Conservation (phyloP, 148 eudicot genomes). For the Diospyros kaki region DNA sequence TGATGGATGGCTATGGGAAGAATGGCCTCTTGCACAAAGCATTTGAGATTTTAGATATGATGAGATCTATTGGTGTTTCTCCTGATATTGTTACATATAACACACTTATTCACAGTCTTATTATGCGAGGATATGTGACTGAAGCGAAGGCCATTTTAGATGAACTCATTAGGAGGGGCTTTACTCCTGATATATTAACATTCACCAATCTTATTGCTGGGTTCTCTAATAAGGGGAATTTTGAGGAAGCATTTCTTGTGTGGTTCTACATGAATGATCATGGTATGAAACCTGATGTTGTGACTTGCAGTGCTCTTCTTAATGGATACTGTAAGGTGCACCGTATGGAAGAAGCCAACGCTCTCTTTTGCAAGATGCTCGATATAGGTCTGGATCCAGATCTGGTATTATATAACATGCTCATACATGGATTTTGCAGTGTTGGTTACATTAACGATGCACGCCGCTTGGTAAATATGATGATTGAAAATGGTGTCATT, state of each 20-base stretch:
- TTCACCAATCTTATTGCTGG: slow-evolving; percentile 37
- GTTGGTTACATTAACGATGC: slow-evolving; percentile 38
- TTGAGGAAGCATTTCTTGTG: slow-evolving; percentile 37
- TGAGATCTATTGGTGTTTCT: slow-evolving; percentile 30
- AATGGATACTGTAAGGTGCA: slow-evolving; percentile 40
- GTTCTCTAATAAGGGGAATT: slow-evolving; percentile 30
- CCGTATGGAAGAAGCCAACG: slow-evolving; percentile 45
- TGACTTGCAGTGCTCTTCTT: slow-evolving; percentile 49
- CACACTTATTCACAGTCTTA: slow-evolving; percentile 37
- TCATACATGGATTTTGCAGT: slow-evolving; percentile 47
- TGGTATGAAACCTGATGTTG: slow-evolving; percentile 40
- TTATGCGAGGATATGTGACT: slow-evolving; percentile 31
- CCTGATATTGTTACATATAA: slow-evolving; percentile 49
- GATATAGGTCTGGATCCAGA: slow-evolving; percentile 39
- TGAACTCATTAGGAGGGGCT: slow-evolving; percentile 38
- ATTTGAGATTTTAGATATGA: slow-evolving; percentile 33
- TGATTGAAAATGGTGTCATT: slow-evolving; percentile 23
- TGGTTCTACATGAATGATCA: slow-evolving; percentile 37
- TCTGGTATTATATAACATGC: slow-evolving; percentile 42
- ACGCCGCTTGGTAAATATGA: slow-evolving; percentile 27
- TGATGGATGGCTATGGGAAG: slow-evolving; percentile 42
- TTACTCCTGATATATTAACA: slow-evolving; percentile 42
- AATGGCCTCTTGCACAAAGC: slow-evolving; percentile 35
- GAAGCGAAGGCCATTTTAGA: slow-evolving; percentile 38
- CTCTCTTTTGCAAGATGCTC: slow-evolving; percentile 34